Conservation (phyloP, 2,329 filamentous ascomycete species). For the Fonsecaea erecta region DNA sequence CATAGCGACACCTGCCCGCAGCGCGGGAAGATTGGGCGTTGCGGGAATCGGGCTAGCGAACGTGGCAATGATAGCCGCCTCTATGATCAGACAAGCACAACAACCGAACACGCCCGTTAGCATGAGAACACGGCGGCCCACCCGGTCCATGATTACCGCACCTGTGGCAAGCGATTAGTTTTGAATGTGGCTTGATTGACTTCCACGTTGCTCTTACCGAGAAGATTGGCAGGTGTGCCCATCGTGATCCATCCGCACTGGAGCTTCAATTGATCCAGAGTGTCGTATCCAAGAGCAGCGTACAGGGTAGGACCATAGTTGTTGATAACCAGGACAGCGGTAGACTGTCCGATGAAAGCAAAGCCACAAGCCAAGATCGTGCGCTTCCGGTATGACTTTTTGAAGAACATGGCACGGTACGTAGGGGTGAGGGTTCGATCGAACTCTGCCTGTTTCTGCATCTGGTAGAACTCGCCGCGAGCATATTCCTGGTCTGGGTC, state of each 20-base stretch:
- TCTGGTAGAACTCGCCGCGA: constrained; percentile 27
- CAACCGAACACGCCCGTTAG: constrained; percentile 35
- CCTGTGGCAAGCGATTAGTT: background rate
- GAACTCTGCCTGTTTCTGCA: constrained; percentile 26
- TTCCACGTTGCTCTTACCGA: constrained; percentile 2
- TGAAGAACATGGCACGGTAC: constrained; percentile 19
- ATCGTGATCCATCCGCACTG: constrained; percentile 27
- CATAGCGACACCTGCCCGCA: constrained; percentile 46
- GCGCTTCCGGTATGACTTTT: constrained; percentile 23
- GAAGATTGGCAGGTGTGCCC: constrained; percentile 20
- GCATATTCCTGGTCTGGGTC: constrained; percentile 21
- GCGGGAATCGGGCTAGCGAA: constrained; percentile 17
- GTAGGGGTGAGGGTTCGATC: constrained; percentile 18
- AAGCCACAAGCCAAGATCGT: constrained; percentile 10
- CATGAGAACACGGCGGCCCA: constrained; percentile 38
- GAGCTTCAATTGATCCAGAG: constrained; percentile 18
- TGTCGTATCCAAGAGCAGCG: constrained; percentile 24
- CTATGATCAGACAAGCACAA: constrained; percentile 14
- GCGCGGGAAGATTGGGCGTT: constrained; percentile 37
- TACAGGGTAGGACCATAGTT: constrained; percentile 28
- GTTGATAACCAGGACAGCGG: constrained; percentile 24
- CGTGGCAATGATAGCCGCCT: constrained; percentile 27
- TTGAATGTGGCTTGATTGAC: background rate
- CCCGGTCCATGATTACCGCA: constrained; percentile 22
- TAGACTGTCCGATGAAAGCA: constrained; percentile 19